These are phyloP conservation scores for Dryas octopetala DNA, from an alignment of 306 rosid species.

Conservation along the genomic window DNA sequence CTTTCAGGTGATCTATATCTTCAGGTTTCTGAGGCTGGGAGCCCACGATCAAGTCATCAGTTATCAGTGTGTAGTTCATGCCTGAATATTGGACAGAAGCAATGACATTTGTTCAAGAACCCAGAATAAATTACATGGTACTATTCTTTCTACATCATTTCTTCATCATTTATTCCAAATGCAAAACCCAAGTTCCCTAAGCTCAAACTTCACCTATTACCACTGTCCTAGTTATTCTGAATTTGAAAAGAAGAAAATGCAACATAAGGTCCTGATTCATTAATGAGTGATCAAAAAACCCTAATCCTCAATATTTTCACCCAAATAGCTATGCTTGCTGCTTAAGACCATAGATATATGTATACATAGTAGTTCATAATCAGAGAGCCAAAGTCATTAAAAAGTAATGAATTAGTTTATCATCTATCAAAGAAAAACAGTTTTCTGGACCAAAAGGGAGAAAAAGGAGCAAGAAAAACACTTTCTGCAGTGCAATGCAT, in stretches of 20 bases:
- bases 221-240: conserved; percentile 8
- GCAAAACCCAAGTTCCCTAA: background rate
- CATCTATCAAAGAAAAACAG: background rate
- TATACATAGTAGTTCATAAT: background rate
- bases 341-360: background rate
- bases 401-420: background rate
- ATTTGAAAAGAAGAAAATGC: background rate
- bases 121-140: conserved; percentile 22
- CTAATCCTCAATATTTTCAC: background rate
- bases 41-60: conserved; percentile 78
- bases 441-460: conserved; percentile 5
- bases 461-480: background rate
- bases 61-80: conserved; percentile 81
- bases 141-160: background rate
- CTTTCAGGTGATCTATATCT: conserved; percentile 70
- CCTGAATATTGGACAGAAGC: conserved; percentile 50
- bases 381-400: background rate
- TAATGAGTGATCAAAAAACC: background rate
- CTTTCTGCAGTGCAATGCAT: background rate
- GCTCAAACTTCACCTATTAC: background rate
- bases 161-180: background rate
- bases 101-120: conserved; percentile 16
- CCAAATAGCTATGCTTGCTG: conserved; percentile 2
- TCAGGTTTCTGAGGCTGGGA: conserved; percentile 94
- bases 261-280: conserved; percentile 1